phyloP scores from a whole-genome alignment of 1,139 yeast genomes.

The Candida sp. region DNA sequence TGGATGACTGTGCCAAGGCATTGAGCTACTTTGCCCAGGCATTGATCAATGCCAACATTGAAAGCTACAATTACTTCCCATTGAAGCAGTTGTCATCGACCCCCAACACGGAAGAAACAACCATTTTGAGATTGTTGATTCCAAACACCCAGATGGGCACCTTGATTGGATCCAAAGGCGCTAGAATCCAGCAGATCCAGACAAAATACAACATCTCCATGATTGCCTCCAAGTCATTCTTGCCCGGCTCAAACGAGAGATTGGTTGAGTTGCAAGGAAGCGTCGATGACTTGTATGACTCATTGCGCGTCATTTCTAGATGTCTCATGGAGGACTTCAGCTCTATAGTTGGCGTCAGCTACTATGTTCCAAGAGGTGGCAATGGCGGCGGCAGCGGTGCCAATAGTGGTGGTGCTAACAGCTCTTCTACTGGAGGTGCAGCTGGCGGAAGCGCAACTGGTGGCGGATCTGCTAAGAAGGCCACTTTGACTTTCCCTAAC shows the following conservation, averaged over 20 bases:
- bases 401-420: constrained; percentile 2
- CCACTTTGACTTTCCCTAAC: constrained; percentile 65
- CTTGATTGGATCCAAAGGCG: constrained; percentile 85
- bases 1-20: constrained; percentile 76
- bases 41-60: constrained; percentile 44
- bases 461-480: constrained; percentile 5
- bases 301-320: constrained; percentile 67
- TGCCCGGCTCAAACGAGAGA: constrained; percentile 87
- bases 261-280: constrained; percentile 89
- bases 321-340: constrained; percentile 79
- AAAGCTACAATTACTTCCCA: constrained; percentile 61
- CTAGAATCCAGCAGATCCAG: constrained; percentile 82
- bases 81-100: constrained; percentile 60
- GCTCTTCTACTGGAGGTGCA: constrained; percentile 1
- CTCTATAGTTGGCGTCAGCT: constrained; percentile 65
- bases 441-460: constrained; percentile 9
- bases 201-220: constrained; percentile 72
- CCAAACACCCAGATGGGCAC: constrained; percentile 94
- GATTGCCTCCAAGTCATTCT: constrained; percentile 87
- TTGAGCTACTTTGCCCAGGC: constrained; percentile 75
- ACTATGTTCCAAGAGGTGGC: constrained; percentile 60
- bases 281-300: constrained; percentile 62
- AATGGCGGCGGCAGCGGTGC: constrained; percentile 8
- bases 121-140: constrained; percentile 71
- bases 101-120: constrained; percentile 52